Evolutionary conservation across 352 stramenopile genomes (phyloP), one percentile per base, ranked within the genome.

Genomic region (Globisporangium orthogonon): DNA sequence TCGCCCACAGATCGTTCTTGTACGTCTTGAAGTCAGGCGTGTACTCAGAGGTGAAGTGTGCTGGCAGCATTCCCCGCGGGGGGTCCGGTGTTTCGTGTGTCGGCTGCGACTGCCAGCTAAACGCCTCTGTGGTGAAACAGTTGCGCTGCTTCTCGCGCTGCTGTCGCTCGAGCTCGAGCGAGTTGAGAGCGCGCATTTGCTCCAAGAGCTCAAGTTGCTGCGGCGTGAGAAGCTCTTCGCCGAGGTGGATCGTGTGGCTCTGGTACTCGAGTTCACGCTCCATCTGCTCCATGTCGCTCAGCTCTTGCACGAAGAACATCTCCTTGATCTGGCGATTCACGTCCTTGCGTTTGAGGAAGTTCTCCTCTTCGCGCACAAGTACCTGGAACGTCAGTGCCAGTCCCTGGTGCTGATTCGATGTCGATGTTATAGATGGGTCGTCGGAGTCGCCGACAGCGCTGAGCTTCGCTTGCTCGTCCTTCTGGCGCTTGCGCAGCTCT

Each of bases 211-310:
- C 44, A 17, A 87, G 33, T 43, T 94, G 73, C 10, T 76, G 55
- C 5, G 37, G 51, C 0, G 79, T 82, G 44, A 95, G 63, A 28
- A 91, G 60, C 17, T 65, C 56, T n/a, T 82, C 61, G 0, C 86
- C 85, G 14, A 94, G 50, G 41, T 77, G 83, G 7, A 79, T 61
- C 60, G 76, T 80, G 58, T 91, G 78, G 62, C 81, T 91, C 48
- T 92, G 80, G 58, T 96, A 95, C 59, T 90, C 85, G 50, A 94
- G 73, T n/a, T 89, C 70, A 37, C 78, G 85, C 57, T 96, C 87
- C 44, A 78, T 67, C 37, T 77, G 71, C 33, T 87, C 74, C 29
- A 89, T 75, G 50, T 94, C 79, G 37, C 61, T 53, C 39, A 95
- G 60, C 58, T 96, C 81, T 58, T 95, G 87, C 37, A 89, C 64